Evolutionary conservation across 1,139 yeast species (phyloP).

Genomic region (Yamadazyma atmosphaerica): DNA sequence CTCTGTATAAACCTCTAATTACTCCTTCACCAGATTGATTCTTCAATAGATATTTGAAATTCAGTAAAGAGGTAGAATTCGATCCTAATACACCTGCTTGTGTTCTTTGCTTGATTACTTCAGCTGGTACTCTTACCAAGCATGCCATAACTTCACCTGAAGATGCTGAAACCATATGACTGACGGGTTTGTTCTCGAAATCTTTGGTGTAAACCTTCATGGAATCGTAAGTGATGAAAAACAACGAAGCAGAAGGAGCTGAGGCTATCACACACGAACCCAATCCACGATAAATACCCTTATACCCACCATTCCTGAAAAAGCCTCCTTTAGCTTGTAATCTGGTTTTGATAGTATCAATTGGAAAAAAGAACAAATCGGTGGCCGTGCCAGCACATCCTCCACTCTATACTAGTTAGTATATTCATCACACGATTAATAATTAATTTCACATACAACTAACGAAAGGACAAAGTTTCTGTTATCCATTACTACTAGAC

Average conservation of each 20-base stretch:
- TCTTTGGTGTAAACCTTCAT: constrained; percentile 55
- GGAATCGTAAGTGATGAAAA: constrained; percentile 85
- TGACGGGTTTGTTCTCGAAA: constrained; percentile 35
- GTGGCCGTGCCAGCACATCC: constrained; percentile 97
- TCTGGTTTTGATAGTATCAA: constrained; percentile 91
- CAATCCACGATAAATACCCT: constrained; percentile 85
- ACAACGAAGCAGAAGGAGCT: constrained; percentile 90
- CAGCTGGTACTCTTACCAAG: constrained; percentile 92
- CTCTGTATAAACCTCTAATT: constrained; percentile 78
- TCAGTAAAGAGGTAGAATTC: constrained; percentile 62
- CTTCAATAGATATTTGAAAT: constrained; percentile 58
- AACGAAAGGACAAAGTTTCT: constrained; percentile 7
- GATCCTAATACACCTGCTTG: constrained; percentile 61
- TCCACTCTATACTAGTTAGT: constrained; percentile 58
- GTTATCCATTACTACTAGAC: too few species aligned
- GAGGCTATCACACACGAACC: constrained; percentile 94
- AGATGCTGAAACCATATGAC: constrained; percentile 86
- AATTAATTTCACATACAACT: constrained; percentile 13
- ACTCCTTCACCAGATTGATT: constrained; percentile 74
- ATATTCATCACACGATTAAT: constrained; percentile 1
- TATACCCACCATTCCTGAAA: constrained; percentile 88
- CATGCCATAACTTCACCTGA: constrained; percentile 93
- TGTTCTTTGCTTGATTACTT: constrained; percentile 91
- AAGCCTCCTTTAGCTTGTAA: constrained; percentile 96
- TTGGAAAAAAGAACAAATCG: constrained; percentile 92